These are phyloP conservation scores for Leccinum subgranulosum DNA, from an alignment of 768 basidiomycete genomes.

Conservation along the genomic window DNA sequence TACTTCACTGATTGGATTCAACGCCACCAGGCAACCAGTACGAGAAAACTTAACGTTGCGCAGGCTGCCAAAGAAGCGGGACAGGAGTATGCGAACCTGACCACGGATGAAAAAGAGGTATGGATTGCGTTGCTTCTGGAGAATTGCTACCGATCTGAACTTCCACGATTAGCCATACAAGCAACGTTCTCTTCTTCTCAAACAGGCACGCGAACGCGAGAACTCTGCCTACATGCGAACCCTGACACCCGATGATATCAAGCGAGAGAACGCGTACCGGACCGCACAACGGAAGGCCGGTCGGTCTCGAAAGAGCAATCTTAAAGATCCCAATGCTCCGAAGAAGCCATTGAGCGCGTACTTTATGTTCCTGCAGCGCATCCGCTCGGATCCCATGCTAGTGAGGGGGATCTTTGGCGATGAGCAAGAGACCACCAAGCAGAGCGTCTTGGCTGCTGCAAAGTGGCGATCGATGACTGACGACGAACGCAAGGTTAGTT, in stretches of 20 bases:
- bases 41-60: constrained; percentile 89
- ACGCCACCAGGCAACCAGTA: constrained; percentile 73
- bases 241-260: constrained; percentile 91
- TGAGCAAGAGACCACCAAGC: constrained; percentile 91
- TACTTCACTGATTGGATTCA: constrained; percentile 97
- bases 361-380: constrained; percentile 92
- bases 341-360: constrained; percentile 95
- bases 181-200: constrained; percentile 76
- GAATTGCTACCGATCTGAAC: constrained; percentile 19
- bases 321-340: constrained; percentile 95
- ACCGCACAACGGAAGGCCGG: constrained; percentile 92
- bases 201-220: constrained; percentile 81
- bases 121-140: constrained; percentile 27
- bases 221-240: constrained; percentile 82
- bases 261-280: constrained; percentile 87
- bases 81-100: constrained; percentile 79
- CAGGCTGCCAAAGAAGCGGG: constrained; percentile 95
- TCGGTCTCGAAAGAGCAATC: constrained; percentile 88
- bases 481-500: constrained; percentile 82
- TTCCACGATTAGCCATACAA: constrained; percentile 68
- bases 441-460: constrained; percentile 89
- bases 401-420: constrained; percentile 82
- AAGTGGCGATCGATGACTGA: constrained; percentile 93
- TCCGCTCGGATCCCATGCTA: constrained; percentile 73
- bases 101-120: constrained; percentile 82